Percentiles rank a stretch among this genome's conserved stretches.
phyloP scores from a whole-genome alignment of 148 eudicot genomes.

The Arctostaphylos glauca region DNA sequence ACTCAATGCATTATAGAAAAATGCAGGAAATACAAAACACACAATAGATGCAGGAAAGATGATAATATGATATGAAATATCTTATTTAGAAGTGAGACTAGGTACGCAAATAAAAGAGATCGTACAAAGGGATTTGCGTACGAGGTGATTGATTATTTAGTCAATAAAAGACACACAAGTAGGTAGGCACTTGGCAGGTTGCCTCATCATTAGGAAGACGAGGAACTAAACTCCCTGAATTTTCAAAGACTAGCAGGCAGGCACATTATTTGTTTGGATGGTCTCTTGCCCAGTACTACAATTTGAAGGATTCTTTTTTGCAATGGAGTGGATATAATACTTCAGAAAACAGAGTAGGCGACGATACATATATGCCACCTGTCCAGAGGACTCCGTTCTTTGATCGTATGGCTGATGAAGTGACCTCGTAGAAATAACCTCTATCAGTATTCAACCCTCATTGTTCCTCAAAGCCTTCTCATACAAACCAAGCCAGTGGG shows the following conservation, averaged over 20 bases:
- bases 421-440: background rate
- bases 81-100: background rate
- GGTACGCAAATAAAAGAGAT: background rate
- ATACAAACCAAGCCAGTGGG: background rate
- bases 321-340: background rate
- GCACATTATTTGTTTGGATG: background rate
- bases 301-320: background rate
- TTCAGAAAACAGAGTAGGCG: background rate
- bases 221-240: constrained; percentile 2
- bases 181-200: too few relatives aligned
- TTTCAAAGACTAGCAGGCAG: background rate
- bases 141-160: background rate
- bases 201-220: background rate
- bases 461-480: background rate
- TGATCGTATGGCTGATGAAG: background rate
- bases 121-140: background rate
- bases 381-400: background rate
- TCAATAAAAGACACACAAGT: background rate
- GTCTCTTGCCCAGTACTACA: background rate
- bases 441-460: background rate
- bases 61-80: background rate
- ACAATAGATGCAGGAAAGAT: background rate
- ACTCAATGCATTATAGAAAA: background rate
- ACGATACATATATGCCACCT: background rate
- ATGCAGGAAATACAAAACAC: background rate